phyloP scores from a whole-genome alignment of 495 filamentous ascomycete species.

The Hypoxylon cercidicola region DNA sequence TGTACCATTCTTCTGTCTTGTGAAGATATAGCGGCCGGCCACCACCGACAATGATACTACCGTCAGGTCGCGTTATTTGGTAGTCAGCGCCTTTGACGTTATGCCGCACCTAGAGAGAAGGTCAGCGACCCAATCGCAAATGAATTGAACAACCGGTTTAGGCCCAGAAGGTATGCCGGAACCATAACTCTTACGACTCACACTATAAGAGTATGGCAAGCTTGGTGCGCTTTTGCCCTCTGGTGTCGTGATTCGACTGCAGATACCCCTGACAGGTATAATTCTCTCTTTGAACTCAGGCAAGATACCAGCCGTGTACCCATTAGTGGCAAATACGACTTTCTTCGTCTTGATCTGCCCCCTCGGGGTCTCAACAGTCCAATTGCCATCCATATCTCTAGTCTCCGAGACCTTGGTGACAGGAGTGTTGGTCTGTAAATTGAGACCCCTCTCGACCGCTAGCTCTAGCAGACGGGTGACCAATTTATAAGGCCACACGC shows the following conservation, averaged over 20 bases:
- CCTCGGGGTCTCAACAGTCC: slow-evolving; percentile 58
- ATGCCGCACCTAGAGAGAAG: background rate
- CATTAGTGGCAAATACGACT: slow-evolving; percentile 69
- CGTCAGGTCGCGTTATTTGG: slow-evolving; percentile 32
- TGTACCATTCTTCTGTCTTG: slow-evolving; percentile 54
- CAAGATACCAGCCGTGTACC: slow-evolving; percentile 63
- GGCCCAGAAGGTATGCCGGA: background rate
- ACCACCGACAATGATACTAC: slow-evolving; percentile 52
- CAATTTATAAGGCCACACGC: slow-evolving; percentile 64
- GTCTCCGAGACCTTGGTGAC: slow-evolving; percentile 33
- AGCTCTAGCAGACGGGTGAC: slow-evolving; percentile 64
- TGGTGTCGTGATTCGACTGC: slow-evolving; percentile 15
- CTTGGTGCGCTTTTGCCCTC: slow-evolving; percentile 1
- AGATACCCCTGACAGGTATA: slow-evolving; percentile 61
- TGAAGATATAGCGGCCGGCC: slow-evolving; percentile 48
- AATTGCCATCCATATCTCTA: slow-evolving; percentile 38
- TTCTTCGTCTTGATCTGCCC: slow-evolving; percentile 56
- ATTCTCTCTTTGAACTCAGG: slow-evolving; percentile 60
- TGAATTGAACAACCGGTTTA: background rate
- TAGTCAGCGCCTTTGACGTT: slow-evolving; percentile 7
- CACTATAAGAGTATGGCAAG: background rate
- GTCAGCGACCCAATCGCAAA: background rate
- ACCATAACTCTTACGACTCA: background rate
- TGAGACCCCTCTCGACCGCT: slow-evolving; percentile 60
- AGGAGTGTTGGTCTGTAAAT: slow-evolving; percentile 68